These are phyloP conservation scores for Candida xyloterini DNA, from an alignment of 805 yeast genomes.

Conservation along the genomic window DNA sequence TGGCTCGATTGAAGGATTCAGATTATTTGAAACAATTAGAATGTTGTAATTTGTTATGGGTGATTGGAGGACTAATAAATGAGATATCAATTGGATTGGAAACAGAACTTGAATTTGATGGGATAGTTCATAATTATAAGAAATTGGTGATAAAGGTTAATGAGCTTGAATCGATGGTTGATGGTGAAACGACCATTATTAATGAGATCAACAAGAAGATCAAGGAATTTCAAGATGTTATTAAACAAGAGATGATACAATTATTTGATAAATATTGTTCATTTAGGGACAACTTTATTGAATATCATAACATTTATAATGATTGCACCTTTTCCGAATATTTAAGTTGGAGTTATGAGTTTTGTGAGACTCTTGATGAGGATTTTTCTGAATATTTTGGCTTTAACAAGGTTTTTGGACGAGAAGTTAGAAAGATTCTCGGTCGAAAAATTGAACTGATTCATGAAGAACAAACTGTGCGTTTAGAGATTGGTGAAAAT, in stretches of 20 bases:
- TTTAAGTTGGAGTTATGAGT: slow-evolving; percentile 4
- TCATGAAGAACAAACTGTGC: slow-evolving; percentile 4
- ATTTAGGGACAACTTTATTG: not conserved
- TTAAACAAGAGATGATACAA: not conserved
- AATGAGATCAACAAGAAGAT: slow-evolving; percentile 15
- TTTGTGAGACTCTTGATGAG: slow-evolving; percentile 4
- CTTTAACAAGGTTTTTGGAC: slow-evolving; percentile 22
- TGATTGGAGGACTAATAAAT: slow-evolving; percentile 28
- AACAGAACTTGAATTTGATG: slow-evolving; percentile 14
- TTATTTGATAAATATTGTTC: not conserved
- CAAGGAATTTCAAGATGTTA: slow-evolving; percentile 6
- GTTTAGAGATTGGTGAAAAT: slow-evolving; percentile 4
- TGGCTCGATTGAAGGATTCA: slow-evolving; percentile 11
- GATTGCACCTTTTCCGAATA: slow-evolving; percentile 4
- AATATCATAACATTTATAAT: not conserved
- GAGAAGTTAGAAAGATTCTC: slow-evolving; percentile 10
- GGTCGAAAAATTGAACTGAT: slow-evolving; percentile 6
- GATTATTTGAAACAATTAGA: slow-evolving; percentile 28
- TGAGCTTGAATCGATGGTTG: slow-evolving; percentile 1
- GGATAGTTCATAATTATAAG: slow-evolving; percentile 10
- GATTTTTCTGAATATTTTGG: slow-evolving; percentile 18
- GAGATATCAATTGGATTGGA: slow-evolving; percentile 21
- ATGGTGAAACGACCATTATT: slow-evolving; percentile 12
- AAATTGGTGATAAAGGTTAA: slow-evolving; percentile 18
- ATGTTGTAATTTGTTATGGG: slow-evolving; percentile 32